A percentile compares a stretch with the other conserved stretches of the same genome.
Evolutionary conservation across 805 yeast genomes (phyloP).

Genomic region (Spathaspora sp.): DNA sequence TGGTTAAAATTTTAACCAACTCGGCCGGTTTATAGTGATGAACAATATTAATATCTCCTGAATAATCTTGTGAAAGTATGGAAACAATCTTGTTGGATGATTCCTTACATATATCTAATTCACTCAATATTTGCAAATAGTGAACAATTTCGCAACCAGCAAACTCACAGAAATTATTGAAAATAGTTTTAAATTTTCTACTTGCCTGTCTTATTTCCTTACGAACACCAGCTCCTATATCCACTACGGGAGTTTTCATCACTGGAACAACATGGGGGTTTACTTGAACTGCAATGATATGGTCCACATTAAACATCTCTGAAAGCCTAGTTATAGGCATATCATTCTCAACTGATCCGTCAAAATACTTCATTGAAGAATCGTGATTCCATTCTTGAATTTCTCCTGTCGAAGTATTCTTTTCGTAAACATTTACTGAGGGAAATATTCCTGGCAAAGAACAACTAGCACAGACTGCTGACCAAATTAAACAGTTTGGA

Average conservation of each 20-base stretch:
- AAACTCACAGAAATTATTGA: constrained; percentile 55
- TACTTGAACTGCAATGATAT: constrained; percentile 95
- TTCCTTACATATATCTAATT: constrained; percentile 73
- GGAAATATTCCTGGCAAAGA: constrained; percentile 91
- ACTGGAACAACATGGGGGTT: constrained; percentile 95
- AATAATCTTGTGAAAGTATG: constrained; percentile 78
- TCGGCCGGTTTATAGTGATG: constrained; percentile 68
- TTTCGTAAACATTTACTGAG: constrained; percentile 80
- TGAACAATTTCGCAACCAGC: constrained; percentile 73
- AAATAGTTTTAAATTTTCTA: constrained; percentile 48
- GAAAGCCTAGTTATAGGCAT: constrained; percentile 85
- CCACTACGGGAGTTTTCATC: constrained; percentile 61
- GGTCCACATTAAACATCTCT: constrained; percentile 97
- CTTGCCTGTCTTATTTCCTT: constrained; percentile 42
- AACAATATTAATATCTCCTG: constrained; percentile 90
- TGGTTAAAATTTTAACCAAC: constrained; percentile 59
- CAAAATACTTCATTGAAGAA: constrained; percentile 77
- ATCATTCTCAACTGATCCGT: constrained; percentile 95
- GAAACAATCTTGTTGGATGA: constrained; percentile 70
- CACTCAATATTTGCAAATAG: constrained; percentile 66
- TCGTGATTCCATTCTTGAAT: constrained; percentile 78
- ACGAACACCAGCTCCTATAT: constrained; percentile 68
- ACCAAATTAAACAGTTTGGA: constrained; percentile 79
- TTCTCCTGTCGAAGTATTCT: constrained; percentile 67
- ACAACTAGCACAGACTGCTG: constrained; percentile 91